A percentile compares a stretch with the other conserved stretches of the same genome.
Evolutionary conservation across 2,329 filamentous ascomycete species (phyloP).

Genomic region (Chalaropsis ovoidea): DNA sequence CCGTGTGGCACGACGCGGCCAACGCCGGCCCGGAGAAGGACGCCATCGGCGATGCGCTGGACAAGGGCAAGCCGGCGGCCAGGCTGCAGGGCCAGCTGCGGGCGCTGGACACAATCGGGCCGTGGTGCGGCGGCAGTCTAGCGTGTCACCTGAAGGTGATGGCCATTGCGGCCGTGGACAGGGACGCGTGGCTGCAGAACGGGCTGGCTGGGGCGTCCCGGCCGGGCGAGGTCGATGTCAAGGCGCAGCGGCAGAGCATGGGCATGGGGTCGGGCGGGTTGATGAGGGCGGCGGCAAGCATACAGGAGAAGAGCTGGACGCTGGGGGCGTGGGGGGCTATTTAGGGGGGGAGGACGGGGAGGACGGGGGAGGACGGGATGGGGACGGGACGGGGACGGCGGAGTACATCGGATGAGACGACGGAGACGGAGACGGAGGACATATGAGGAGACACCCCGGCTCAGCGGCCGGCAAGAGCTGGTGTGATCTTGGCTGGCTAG

Average conservation of each 20-base stretch:
- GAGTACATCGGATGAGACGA: constrained; percentile 2
- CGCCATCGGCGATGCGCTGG: constrained; percentile 48
- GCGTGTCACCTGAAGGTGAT: constrained; percentile 57
- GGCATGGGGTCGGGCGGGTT: constrained; percentile 35
- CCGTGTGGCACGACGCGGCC: constrained; percentile 36
- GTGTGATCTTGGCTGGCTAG: too few species aligned
- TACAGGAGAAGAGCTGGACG: constrained; percentile 47
- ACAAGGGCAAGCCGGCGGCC: constrained; percentile 32
- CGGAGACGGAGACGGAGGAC: not conserved
- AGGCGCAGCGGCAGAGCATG: constrained; percentile 54
- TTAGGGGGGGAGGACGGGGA: constrained; percentile 27
- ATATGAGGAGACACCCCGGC: too few species aligned
- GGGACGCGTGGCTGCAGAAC: constrained; percentile 60
- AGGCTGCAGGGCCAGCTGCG: constrained; percentile 49
- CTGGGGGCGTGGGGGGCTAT: constrained; percentile 51
- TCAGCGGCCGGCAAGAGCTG: too few species aligned
- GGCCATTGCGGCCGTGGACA: constrained; percentile 58
- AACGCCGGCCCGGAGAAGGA: constrained; percentile 43
- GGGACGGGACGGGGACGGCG: constrained; percentile 5
- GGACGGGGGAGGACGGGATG: not conserved
- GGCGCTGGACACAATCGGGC: constrained; percentile 57
- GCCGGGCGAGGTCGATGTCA: constrained; percentile 48
- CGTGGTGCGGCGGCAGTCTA: constrained; percentile 66
- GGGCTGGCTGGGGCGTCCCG: constrained; percentile 53
- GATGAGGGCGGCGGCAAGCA: constrained; percentile 30